phyloP scores from a whole-genome alignment of 148 eudicot genomes.

The Nepenthes mirabilis region DNA sequence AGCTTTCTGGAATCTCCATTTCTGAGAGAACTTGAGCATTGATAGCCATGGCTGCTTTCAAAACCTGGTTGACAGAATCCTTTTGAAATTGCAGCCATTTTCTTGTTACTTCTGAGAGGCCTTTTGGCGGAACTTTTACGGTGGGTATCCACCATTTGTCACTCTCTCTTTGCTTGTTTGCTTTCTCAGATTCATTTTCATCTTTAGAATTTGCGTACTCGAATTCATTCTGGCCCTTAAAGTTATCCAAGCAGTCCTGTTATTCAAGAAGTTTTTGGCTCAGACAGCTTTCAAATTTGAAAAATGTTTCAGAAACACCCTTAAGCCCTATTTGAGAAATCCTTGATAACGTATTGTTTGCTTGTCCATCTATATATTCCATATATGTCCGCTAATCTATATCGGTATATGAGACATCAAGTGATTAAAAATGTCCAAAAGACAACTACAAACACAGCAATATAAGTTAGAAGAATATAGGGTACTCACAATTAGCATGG shows the following conservation, averaged over 20 bases:
- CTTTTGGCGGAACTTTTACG: slow-evolving; percentile 35
- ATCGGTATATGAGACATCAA: too few relatives aligned
- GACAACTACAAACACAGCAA: too few relatives aligned
- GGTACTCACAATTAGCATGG: slow-evolving; percentile 43
- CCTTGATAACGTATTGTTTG: too few relatives aligned
- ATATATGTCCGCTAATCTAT: too few relatives aligned
- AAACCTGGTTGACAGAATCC: slow-evolving; percentile 46
- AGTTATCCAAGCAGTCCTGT: slow-evolving; percentile 45
- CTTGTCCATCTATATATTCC: too few relatives aligned
- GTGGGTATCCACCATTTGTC: slow-evolving; percentile 47
- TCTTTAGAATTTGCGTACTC: slow-evolving; percentile 31
- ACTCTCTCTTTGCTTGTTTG: slow-evolving; percentile 19
- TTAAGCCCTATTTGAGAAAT: too few relatives aligned
- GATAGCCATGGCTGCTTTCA: slow-evolving; percentile 50
- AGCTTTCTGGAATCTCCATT: slow-evolving; percentile 50
- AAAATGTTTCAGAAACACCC: too few relatives aligned
- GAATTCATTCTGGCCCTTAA: slow-evolving; percentile 31
- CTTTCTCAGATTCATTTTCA: slow-evolving; percentile 27
- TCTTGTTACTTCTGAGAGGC: slow-evolving; percentile 33
- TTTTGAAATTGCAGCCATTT: slow-evolving; percentile 38
- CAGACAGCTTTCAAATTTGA: too few relatives aligned
- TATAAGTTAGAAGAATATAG: neutral
- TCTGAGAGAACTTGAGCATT: slow-evolving; percentile 44
- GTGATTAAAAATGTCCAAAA: too few relatives aligned
- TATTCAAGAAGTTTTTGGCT: neutral